Evolutionary conservation across 345 rosid genomes (phyloP), one percentile per base, ranked within the genome.

Genomic region (Chamaenerion angustifolium): DNA sequence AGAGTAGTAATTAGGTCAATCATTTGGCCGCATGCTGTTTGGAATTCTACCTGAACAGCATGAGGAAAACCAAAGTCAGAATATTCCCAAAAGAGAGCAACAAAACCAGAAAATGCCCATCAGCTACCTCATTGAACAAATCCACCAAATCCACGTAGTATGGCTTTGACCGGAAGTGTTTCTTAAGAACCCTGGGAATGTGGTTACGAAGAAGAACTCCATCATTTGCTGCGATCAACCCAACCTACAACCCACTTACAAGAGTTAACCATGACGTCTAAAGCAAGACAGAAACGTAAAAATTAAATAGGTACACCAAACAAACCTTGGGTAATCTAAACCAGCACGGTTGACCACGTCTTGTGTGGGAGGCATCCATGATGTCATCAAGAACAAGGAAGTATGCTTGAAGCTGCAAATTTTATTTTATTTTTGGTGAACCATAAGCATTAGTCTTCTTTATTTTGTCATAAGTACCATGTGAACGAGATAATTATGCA

Each of bases 261-360:
- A 37, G 40, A 31, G 40, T 57, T 67, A 60, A 40, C 16, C 16
- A 44, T 35, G 42, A 14, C 9, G 49, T 10, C 16, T 6, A 11
- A 40, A 52, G 47, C 3, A 6, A 27, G 7, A 8, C 51, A n/a
- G 18, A 42, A 45, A 12, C 18, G 14, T 16, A 21, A 27, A 43
- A 37, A 43, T 10, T 12, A n/a, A 5, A 15, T 40, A 3, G 12
- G 52, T 18, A 15, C 12, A 10, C 35, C 16, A 1, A 41, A 49
- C 61, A 45, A 54, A 83, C 94, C 81, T 85, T 64, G 48, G 93
- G 88, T 47, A 76, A 52, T 69, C 85, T 72, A 66, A 71, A 85
- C 92, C 95, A 85, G 63, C 95, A 85, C 64, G 92, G 88, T 37
- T 78, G 93, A 43, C 86, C 92, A 63, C 93, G 93, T 7, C 93